phyloP scores from a whole-genome alignment of 257 asterid genomes.

The Nicotiana paniculata region DNA sequence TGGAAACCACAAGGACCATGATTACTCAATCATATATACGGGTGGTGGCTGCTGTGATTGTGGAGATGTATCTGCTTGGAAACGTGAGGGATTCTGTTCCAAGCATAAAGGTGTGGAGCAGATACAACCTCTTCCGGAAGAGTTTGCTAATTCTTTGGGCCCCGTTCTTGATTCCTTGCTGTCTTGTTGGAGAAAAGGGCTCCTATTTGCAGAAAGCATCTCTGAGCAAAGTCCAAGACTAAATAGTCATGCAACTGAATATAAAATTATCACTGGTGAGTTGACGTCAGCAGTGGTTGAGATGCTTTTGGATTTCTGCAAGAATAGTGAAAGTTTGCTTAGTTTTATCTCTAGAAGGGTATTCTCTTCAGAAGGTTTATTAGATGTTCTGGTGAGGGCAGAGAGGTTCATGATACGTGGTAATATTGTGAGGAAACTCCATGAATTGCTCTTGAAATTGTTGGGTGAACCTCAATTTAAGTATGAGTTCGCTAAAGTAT shows the following conservation, averaged over 20 bases:
- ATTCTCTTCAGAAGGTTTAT: conserved; percentile 55
- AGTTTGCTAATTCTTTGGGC: conserved; percentile 54
- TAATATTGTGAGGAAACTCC: conserved; percentile 57
- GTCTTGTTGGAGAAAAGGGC: conserved; percentile 58
- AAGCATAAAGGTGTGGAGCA: conserved; percentile 88
- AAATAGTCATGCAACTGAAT: conserved; percentile 28
- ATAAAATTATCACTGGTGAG: conserved; percentile 46
- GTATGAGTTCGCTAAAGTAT: conserved; percentile 84
- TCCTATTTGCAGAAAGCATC: conserved; percentile 27
- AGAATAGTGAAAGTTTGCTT: conserved; percentile 81
- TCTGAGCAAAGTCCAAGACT: conserved; percentile 34
- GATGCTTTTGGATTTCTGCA: conserved; percentile 78
- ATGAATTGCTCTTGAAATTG: conserved; percentile 83
- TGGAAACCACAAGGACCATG: conserved; percentile 92
- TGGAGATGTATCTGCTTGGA: conserved; percentile 99
- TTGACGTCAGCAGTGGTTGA: conserved; percentile 68
- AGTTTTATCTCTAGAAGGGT: conserved; percentile 76
- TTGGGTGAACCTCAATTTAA: conserved; percentile 84
- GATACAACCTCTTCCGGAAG: conserved; percentile 74
- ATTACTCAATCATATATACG: conserved; percentile 78
- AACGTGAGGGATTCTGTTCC: conserved; percentile 92
- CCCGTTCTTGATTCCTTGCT: conserved; percentile 76
- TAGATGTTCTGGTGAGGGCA: conserved; percentile 68
- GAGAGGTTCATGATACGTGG: conserved; percentile 48
- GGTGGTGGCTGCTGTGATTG: conserved; percentile 99